A percentile compares a stretch with the other conserved stretches of the same genome.
Evolutionary conservation across 164 flowering plant species (phyloP).

Genomic region (Umbilicus rupestris): DNA sequence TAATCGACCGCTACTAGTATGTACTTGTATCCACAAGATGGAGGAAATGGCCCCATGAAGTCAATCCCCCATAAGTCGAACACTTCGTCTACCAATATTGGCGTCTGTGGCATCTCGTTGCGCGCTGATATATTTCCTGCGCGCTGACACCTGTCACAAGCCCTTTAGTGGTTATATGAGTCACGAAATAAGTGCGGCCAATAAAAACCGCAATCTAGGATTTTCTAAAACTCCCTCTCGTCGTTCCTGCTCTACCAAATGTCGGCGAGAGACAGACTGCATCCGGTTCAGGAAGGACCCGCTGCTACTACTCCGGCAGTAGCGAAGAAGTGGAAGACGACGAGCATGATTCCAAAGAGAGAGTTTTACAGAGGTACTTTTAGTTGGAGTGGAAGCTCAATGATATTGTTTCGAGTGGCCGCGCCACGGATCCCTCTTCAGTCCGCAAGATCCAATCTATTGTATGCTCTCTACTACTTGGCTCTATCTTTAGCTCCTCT

Average conservation of each 20-base stretch:
- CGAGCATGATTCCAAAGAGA: slow-evolving; percentile 63
- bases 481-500: slow-evolving; percentile 7
- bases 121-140: no score
- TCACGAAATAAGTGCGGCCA: no score
- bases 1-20: no score
- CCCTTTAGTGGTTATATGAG: no score
- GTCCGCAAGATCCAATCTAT: slow-evolving; percentile 80
- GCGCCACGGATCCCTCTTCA: slow-evolving; percentile 50
- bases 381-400: slow-evolving; percentile 79
- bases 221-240: not conserved
- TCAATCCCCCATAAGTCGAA: no score
- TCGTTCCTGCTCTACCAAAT: not conserved
- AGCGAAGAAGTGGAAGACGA: slow-evolving; percentile 47
- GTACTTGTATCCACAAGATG: no score
- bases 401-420: slow-evolving; percentile 53
- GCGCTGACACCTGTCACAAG: no score
- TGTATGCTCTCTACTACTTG: slow-evolving; percentile 27
- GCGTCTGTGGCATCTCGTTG: no score
- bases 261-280: slow-evolving; percentile 14
- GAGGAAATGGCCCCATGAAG: no score
- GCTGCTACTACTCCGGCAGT: not conserved
- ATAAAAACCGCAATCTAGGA: no score
- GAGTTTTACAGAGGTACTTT: slow-evolving; percentile 65
- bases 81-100: no score
- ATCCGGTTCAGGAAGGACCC: slow-evolving; percentile 7